Percentiles rank a stretch among this genome's conserved stretches.
phyloP scores from a whole-genome alignment of 208 protist genomes.

The Strigomonas culicis region DNA sequence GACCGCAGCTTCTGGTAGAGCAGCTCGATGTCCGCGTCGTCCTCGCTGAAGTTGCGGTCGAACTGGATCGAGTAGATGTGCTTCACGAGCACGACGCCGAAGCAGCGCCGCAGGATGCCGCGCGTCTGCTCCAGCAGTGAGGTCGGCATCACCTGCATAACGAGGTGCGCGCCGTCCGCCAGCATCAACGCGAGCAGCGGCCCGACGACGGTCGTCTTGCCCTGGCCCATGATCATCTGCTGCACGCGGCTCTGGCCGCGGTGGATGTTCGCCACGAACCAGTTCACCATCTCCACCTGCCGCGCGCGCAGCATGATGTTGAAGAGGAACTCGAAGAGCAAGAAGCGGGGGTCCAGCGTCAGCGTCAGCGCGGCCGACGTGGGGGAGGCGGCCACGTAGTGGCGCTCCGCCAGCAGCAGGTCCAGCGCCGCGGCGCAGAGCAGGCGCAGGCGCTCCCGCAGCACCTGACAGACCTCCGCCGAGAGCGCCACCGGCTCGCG shows the following conservation, averaged over 20 bases:
- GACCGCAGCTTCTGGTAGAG: constrained; percentile 72
- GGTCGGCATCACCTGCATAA: constrained; percentile 91
- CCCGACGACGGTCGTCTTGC: constrained; percentile 94
- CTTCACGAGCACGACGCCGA: constrained; percentile 92
- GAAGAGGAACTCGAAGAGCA: constrained; percentile 93
- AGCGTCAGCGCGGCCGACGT: constrained; percentile 3
- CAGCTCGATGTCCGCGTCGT: constrained; percentile 21
- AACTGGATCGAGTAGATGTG: constrained; percentile 84
- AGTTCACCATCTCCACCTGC: constrained; percentile 92
- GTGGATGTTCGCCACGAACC: constrained; percentile 71
- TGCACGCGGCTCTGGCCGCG: constrained; percentile 81
- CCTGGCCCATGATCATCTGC: constrained; percentile 96
- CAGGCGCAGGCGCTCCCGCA: constrained; percentile 42
- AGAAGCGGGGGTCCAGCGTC: constrained; percentile 84
- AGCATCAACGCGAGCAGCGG: constrained; percentile 93
- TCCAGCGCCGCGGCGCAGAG: constrained; percentile 43
- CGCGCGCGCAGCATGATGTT: constrained; percentile 90
- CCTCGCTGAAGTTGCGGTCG: constrained; percentile 65
- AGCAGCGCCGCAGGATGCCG: constrained; percentile 85
- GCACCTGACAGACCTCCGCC: constrained; percentile 18
- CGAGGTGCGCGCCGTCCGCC: constrained; percentile 89
- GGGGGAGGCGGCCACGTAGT: constrained; percentile 35
- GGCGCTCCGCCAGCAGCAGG: constrained; percentile 45
- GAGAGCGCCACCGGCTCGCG: constrained; percentile 9
- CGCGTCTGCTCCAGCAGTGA: constrained; percentile 92